phyloP scores from a whole-genome alignment of 1,139 yeast genomes.

The Kurtzmaniella natalensis region DNA sequence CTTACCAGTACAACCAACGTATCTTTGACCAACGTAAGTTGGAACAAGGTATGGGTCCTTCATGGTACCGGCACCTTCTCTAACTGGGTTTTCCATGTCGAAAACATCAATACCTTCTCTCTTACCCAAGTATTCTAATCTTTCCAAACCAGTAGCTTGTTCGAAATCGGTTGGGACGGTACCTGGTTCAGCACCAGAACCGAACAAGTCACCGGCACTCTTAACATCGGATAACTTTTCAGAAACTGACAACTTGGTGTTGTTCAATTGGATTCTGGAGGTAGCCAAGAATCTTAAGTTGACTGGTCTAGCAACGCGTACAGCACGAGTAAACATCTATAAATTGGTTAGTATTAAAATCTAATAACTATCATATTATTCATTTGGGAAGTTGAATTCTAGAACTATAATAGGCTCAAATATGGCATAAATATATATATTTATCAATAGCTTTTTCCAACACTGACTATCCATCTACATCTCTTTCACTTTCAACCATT shows the following conservation, averaged over 20 bases:
- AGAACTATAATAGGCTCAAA: too few relatives aligned
- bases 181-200: slow-evolving; percentile 83
- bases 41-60: slow-evolving; percentile 84
- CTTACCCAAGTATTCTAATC: slow-evolving; percentile 92
- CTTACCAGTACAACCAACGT: slow-evolving; percentile 96
- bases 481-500: too few relatives aligned
- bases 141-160: slow-evolving; percentile 97
- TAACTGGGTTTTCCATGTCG: slow-evolving; percentile 84
- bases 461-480: too few relatives aligned
- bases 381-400: too few relatives aligned
- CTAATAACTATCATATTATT: too few relatives aligned
- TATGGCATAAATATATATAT: too few relatives aligned
- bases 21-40: slow-evolving; percentile 89
- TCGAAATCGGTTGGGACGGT: slow-evolving; percentile 89
- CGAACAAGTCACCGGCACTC: slow-evolving; percentile 72
- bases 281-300: slow-evolving; percentile 36
- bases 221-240: slow-evolving; percentile 68
- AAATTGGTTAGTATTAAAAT: slow-evolving; percentile 3
- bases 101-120: slow-evolving; percentile 94
- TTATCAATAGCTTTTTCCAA: too few relatives aligned
- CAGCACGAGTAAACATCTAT: slow-evolving; percentile 37
- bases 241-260: slow-evolving; percentile 54
- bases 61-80: slow-evolving; percentile 87
- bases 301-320: slow-evolving; percentile 34
- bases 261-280: slow-evolving; percentile 27